Base-by-base conservation (phyloP, 2,329 filamentous ascomycete genomes). In the Teratosphaeria epicoccoides region DNA sequence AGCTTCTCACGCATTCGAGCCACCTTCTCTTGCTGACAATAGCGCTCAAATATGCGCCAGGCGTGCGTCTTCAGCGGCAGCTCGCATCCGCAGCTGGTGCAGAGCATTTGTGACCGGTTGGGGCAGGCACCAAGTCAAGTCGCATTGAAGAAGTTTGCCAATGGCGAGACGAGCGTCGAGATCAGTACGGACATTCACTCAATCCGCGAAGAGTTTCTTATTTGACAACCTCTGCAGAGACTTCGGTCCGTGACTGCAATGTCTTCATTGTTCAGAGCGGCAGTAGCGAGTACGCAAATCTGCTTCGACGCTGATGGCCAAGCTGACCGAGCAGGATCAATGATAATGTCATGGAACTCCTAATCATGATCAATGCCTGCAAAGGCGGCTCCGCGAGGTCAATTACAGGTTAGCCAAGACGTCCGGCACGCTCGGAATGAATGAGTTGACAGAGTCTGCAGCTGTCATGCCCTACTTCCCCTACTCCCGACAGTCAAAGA, bases 401-500 rank as follows among this genome's bases (percentile, higher is more conserved):
- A 65, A 87, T 97, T 67, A 97, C 91, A 62, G 91, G 91, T 95
- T 76, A 61, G 79, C 70, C 24, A 56, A 46, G 40, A 45, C 47
- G 43, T 60, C 64, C 43, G 61, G 54, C 28, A 23, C 17, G 14
- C 12, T 17, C 14, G 40, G 12, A 23, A 9, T n/a, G 25, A 4
- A 43, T 12, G 25, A 46, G 40, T 50, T 55, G 50, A 52, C 28
- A 22, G 44, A 43, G 17, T 44, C n/a, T 26, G 26, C 65, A 91
- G 88, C 88, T 59, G 87, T 93, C 57, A 80, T 93, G 64, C 88
- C 88, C 11, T 97, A 97, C 73, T 98, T 97, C 66, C 93, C 93
- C n/a, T 98, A 98, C 75, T 96, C 89, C 61, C 88, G 93, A 56
- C 93, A 98, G 71, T 97, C 91, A 53, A 98, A 98, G 78, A 97